Evolutionary conservation across 106 monocot species (phyloP).

Genomic region (Narthecium ossifragum): DNA sequence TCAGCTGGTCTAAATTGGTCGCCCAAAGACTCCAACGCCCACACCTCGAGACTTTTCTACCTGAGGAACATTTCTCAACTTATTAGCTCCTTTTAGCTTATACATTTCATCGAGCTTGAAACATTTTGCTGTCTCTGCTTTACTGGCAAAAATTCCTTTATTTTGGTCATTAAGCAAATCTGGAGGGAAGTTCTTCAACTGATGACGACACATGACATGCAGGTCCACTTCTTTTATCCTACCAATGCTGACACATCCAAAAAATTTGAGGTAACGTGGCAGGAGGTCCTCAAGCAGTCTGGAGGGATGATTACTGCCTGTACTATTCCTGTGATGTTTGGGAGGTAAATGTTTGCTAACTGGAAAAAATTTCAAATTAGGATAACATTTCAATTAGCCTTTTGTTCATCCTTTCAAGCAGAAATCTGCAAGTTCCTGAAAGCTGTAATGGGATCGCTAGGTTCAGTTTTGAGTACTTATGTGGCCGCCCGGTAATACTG

Average conservation of each 20-base stretch:
- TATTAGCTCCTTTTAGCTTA: too few relatives aligned
- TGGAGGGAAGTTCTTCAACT: too few relatives aligned
- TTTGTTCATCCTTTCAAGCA: slow-evolving; percentile 17
- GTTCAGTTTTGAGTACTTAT: slow-evolving; percentile 82
- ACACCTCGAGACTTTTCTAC: too few relatives aligned
- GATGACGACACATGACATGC: too few relatives aligned
- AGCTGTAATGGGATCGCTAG: slow-evolving; percentile 84
- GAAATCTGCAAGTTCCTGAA: slow-evolving; percentile 67
- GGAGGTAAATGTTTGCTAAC: slow-evolving; percentile 37
- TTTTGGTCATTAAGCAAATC: too few relatives aligned
- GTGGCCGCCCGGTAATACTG: slow-evolving; percentile 81
- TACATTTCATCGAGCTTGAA: too few relatives aligned
- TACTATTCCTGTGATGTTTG: slow-evolving; percentile 89
- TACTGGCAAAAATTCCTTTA: too few relatives aligned
- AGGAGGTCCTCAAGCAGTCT: slow-evolving; percentile 26
- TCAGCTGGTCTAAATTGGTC: too few relatives aligned
- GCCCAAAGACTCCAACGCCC: too few relatives aligned
- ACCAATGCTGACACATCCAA: slow-evolving; percentile 19
- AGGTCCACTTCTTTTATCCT: slow-evolving; percentile 79
- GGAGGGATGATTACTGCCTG: slow-evolving; percentile 37
- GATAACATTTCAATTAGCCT: neutral
- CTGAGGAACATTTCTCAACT: too few relatives aligned
- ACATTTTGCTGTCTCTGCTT: too few relatives aligned
- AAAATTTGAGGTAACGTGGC: slow-evolving; percentile 53
- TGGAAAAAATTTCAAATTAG: neutral